phyloP scores from a whole-genome alignment of 331 rosid genomes.

The Phaseolus coccineus region DNA sequence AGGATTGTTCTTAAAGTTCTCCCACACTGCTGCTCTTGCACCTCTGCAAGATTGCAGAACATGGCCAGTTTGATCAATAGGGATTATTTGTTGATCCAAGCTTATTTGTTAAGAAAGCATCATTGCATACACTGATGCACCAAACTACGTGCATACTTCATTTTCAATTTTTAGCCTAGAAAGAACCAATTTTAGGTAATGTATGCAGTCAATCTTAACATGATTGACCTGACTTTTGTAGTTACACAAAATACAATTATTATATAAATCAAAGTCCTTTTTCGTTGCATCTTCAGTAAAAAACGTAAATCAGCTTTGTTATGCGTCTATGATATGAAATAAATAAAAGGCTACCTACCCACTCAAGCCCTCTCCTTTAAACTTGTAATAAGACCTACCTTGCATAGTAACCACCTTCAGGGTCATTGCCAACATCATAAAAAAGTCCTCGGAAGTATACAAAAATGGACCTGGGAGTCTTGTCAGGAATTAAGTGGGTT shows the following conservation, averaged over 20 bases:
- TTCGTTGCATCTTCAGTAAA: conserved; percentile 5
- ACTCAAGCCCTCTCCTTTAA: conserved; percentile 11
- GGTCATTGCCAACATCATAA: conserved; percentile 93
- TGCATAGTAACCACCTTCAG: conserved; percentile 95
- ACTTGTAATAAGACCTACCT: conserved; percentile 59
- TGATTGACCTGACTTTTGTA: conserved; percentile 13
- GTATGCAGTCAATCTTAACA: conserved; percentile 3
- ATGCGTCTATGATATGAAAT: conserved; percentile 9
- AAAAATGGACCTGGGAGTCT: conserved; percentile 84
- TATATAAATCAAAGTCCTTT: conserved; percentile 5
- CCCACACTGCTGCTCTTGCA: conserved; percentile 98
- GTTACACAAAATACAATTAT: background rate
- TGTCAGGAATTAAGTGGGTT: conserved; percentile 78
- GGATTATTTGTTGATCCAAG: background rate
- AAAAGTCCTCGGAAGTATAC: conserved; percentile 87
- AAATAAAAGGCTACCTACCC: conserved; percentile 13
- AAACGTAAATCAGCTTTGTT: conserved; percentile 33
- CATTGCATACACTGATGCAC: conserved; percentile 3
- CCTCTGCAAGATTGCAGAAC: conserved; percentile 65
- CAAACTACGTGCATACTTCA: conserved; percentile 18
- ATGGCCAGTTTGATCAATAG: conserved; percentile 10
- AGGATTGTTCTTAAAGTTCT: conserved; percentile 94
- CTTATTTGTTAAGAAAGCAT: conserved; percentile 28
- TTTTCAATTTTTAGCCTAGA: conserved; percentile 12
- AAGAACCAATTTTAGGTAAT: conserved; percentile 13